These are phyloP conservation scores for Pilatotrama ljubarskyi DNA, from an alignment of 768 basidiomycete genomes.

Conservation along the genomic window DNA sequence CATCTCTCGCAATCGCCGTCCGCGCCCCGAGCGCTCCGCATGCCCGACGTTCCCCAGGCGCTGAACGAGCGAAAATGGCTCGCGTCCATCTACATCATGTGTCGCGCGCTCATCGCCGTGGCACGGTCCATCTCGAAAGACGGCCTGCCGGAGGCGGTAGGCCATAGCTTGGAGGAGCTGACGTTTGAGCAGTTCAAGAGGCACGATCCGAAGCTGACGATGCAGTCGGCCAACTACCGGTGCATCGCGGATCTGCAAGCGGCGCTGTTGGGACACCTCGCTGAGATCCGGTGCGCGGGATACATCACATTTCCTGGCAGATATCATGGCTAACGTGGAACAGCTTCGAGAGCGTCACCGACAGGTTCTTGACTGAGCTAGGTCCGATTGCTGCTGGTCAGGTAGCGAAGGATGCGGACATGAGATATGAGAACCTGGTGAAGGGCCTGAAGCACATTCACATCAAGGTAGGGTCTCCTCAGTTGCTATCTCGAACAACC, in stretches of 20 bases:
- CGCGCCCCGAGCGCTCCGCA: conserved; percentile 35
- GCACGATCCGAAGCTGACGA: conserved; percentile 65
- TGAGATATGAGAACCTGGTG: conserved; percentile 82
- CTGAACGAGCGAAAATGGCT: conserved; percentile 75
- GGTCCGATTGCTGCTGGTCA: conserved; percentile 72
- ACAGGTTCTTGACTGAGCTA: conserved; percentile 83
- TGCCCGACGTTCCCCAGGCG: conserved; percentile 50
- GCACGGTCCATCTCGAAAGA: conserved; percentile 74
- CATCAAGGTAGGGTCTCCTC: conserved; percentile 57
- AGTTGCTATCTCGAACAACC: background rate
- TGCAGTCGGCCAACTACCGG: conserved; percentile 73
- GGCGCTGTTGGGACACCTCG: conserved; percentile 79
- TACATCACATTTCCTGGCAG: background rate
- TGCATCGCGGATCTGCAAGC: conserved; percentile 84
- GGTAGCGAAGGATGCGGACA: conserved; percentile 77
- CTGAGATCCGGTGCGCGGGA: conserved; percentile 67
- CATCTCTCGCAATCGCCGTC: conserved; percentile 45
- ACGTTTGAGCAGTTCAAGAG: conserved; percentile 83
- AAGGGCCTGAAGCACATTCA: conserved; percentile 79
- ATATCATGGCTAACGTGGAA: background rate
- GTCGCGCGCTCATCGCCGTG: conserved; percentile 78
- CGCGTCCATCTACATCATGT: conserved; percentile 88
- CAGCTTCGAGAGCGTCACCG: conserved; percentile 91
- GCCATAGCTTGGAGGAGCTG: conserved; percentile 80
- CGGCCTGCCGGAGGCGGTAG: conserved; percentile 73